Conservation (phyloP, 495 filamentous ascomycete species). For the Penicillium flavigenum region DNA sequence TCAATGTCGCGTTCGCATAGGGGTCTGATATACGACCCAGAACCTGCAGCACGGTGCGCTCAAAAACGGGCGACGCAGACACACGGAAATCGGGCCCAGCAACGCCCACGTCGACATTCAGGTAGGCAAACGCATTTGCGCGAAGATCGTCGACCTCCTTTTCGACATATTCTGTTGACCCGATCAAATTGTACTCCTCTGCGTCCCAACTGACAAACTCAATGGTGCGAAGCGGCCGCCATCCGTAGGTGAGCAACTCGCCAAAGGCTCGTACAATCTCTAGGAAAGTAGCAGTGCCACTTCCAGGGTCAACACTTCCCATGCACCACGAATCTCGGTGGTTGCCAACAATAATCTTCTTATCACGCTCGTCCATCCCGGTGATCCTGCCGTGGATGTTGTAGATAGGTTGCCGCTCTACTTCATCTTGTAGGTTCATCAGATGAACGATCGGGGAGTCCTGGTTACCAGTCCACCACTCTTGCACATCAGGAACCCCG, state of each 20-base stretch:
- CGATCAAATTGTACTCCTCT: slow-evolving; percentile 89
- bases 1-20: slow-evolving; percentile 66
- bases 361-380: slow-evolving; percentile 79
- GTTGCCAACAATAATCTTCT: slow-evolving; percentile 87
- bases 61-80: slow-evolving; percentile 73
- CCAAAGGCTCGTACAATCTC: slow-evolving; percentile 85
- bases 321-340: slow-evolving; percentile 94
- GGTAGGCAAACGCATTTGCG: slow-evolving; percentile 69
- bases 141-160: slow-evolving; percentile 57
- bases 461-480: slow-evolving; percentile 81
- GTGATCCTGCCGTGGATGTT: slow-evolving; percentile 81
- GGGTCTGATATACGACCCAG: slow-evolving; percentile 75
- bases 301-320: slow-evolving; percentile 80
- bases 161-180: slow-evolving; percentile 94
- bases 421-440: slow-evolving; percentile 85
- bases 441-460: slow-evolving; percentile 77
- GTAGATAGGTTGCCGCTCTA: slow-evolving; percentile 78
- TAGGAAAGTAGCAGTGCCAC: slow-evolving; percentile 86
- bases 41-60: slow-evolving; percentile 66
- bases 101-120: slow-evolving; percentile 90
- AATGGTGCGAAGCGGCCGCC: slow-evolving; percentile 89
- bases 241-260: slow-evolving; percentile 67
- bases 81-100: slow-evolving; percentile 71
- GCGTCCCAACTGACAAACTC: slow-evolving; percentile 96
- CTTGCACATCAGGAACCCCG: slow-evolving; percentile 64